phyloP scores from a whole-genome alignment of 2,329 filamentous ascomycete species.

The Chrysoporthe cubensis region DNA sequence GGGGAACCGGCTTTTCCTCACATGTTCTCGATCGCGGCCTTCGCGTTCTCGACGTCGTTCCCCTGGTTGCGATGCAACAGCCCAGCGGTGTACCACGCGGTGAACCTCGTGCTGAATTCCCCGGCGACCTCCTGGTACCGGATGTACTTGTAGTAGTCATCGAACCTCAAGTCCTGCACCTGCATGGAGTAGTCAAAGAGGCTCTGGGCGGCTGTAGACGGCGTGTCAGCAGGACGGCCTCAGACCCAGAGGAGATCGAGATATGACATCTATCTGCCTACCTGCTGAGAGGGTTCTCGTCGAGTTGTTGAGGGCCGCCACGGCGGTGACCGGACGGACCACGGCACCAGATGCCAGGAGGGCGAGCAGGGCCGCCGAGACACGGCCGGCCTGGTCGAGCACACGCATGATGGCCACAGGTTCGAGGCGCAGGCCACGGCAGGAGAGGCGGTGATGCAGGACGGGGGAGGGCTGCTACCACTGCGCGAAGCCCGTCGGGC shows the following conservation, averaged over 20 bases:
- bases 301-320: neutral
- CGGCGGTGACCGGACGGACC: neutral
- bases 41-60: constrained; percentile 41
- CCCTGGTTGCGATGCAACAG: constrained; percentile 42
- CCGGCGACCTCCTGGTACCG: constrained; percentile 46
- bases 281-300: constrained; percentile 17
- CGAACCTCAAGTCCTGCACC: constrained; percentile 44
- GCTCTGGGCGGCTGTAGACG: constrained; percentile 38
- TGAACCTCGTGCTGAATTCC: constrained; percentile 47
- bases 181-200: constrained; percentile 46
- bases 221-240: neutral
- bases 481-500: neutral
- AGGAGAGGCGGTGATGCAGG: neutral
- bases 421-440: neutral
- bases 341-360: neutral
- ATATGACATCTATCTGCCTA: neutral
- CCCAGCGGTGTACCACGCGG: constrained; percentile 46
- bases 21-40: constrained; percentile 41
- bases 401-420: constrained; percentile 11
- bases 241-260: neutral
- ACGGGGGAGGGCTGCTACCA: neutral
- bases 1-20: constrained; percentile 27
- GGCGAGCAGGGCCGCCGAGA: neutral
- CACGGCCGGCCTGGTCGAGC: no score
- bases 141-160: constrained; percentile 47